Evolutionary conservation across 805 yeast genomes (phyloP).

Genomic region (Pichia sporocuriosa): DNA sequence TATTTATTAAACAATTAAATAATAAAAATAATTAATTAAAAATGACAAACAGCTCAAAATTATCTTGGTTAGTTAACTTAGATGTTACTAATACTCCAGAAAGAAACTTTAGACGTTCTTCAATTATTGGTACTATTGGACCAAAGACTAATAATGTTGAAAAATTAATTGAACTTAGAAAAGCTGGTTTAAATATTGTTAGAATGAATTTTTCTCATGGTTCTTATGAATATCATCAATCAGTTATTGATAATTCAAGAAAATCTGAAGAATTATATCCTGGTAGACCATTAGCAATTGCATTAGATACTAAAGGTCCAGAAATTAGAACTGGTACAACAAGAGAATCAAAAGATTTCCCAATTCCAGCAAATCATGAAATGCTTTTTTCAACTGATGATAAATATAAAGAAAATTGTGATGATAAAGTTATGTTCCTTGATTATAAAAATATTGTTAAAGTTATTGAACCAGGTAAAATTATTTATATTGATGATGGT

Average conservation of each 20-base stretch:
- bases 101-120: conserved; percentile 80
- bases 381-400: conserved; percentile 93
- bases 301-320: conserved; percentile 98
- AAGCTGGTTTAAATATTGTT: conserved; percentile 95
- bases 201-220: conserved; percentile 99
- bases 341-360: conserved; percentile 66
- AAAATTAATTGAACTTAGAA: conserved; percentile 76
- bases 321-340: conserved; percentile 99
- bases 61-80: conserved; percentile 80
- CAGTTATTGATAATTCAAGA: conserved; percentile 93
- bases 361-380: conserved; percentile 79
- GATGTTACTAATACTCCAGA: conserved; percentile 71
- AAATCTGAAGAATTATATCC: conserved; percentile 83
- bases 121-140: conserved; percentile 98
- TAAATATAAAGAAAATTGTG: conserved; percentile 60
- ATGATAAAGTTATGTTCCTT: conserved; percentile 76
- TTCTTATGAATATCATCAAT: conserved; percentile 94
- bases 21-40: background rate
- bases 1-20: background rate
- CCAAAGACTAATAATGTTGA: conserved; percentile 94
- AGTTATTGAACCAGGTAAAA: conserved; percentile 81
- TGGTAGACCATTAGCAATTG: conserved; percentile 97
- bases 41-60: conserved; percentile 33
- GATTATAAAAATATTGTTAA: conserved; percentile 96
- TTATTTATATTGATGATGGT: conserved; percentile 96